Percentiles rank a stretch among this genome's conserved stretches.
phyloP scores from a whole-genome alignment of 306 rosid genomes.

The Quercus robur region DNA sequence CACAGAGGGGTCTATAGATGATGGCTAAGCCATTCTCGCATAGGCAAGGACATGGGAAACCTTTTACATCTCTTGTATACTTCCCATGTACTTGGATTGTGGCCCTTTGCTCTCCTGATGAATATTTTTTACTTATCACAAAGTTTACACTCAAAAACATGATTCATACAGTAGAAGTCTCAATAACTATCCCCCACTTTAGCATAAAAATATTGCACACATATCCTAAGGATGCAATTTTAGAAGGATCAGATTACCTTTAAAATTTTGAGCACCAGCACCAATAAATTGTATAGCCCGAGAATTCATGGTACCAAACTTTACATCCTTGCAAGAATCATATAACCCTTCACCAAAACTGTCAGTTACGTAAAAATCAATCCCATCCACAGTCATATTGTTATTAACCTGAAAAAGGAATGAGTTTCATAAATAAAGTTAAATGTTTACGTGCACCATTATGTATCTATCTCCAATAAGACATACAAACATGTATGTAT shows the following conservation, averaged over 20 bases:
- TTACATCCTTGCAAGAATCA: conserved; percentile 95
- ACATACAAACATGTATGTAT: no score
- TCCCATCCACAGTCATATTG: conserved; percentile 78
- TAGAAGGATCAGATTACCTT: conserved; percentile 49
- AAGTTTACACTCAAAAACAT: background rate
- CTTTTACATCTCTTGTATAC: background rate
- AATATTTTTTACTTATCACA: no score
- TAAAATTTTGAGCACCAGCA: conserved; percentile 79
- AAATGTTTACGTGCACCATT: conserved; percentile 3
- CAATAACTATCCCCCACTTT: background rate
- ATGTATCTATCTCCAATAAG: background rate
- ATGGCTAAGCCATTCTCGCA: background rate
- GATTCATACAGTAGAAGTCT: background rate
- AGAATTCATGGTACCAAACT: conserved; percentile 88
- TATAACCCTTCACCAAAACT: conserved; percentile 91
- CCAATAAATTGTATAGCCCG: conserved; percentile 81
- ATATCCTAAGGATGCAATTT: conserved; percentile 21
- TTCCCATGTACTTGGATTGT: no score
- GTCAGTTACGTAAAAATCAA: conserved; percentile 70
- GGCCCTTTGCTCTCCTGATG: no score
- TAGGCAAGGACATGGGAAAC: background rate
- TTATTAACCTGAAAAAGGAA: conserved; percentile 58
- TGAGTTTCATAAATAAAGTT: conserved; percentile 5
- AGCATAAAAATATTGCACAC: conserved; percentile 3
- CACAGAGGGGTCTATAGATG: background rate